Percentiles rank a stretch among this genome's conserved stretches.
These are phyloP conservation scores for Cicer yamashitae DNA, from an alignment of 306 rosid genomes.

Conservation along the genomic window DNA sequence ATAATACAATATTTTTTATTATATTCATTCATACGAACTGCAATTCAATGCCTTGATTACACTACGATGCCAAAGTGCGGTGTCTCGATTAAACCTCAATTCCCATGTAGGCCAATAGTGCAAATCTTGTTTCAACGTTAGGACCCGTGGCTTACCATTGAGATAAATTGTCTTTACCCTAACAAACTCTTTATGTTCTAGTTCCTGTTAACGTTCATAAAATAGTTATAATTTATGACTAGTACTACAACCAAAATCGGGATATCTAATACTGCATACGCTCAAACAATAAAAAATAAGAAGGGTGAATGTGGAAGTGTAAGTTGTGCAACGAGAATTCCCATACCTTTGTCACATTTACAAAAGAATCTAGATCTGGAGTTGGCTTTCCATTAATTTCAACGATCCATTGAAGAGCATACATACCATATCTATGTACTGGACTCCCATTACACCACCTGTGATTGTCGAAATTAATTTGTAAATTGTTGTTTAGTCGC, in stretches of 20 bases:
- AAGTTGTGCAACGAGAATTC: constrained; percentile 4
- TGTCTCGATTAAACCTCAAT: constrained; percentile 74
- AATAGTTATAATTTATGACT: constrained; percentile 5
- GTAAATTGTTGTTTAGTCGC: constrained; percentile 13
- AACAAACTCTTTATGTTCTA: constrained; percentile 85
- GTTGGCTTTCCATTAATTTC: constrained; percentile 90
- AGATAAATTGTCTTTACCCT: constrained; percentile 85
- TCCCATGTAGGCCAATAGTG: constrained; percentile 98
- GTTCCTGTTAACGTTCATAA: constrained; percentile 59
- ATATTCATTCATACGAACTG: constrained; percentile 32
- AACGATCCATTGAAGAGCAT: constrained; percentile 96
- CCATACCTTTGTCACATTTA: constrained; percentile 80
- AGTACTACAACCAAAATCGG: not conserved
- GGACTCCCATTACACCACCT: constrained; percentile 99
- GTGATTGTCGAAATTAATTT: constrained; percentile 43
- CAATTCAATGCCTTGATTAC: constrained; percentile 63
- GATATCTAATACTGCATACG: not conserved
- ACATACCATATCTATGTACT: constrained; percentile 87
- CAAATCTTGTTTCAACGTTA: constrained; percentile 91
- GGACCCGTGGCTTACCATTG: constrained; percentile 87
- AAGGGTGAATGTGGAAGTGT: not conserved
- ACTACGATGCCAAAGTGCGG: constrained; percentile 81
- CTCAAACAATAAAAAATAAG: constrained; percentile 12
- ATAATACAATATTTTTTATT: too few relatives aligned
- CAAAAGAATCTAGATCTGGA: constrained; percentile 83